These are phyloP conservation scores for Cucumis cinereus DNA, from an alignment of 306 rosid genomes.

Conservation along the genomic window DNA sequence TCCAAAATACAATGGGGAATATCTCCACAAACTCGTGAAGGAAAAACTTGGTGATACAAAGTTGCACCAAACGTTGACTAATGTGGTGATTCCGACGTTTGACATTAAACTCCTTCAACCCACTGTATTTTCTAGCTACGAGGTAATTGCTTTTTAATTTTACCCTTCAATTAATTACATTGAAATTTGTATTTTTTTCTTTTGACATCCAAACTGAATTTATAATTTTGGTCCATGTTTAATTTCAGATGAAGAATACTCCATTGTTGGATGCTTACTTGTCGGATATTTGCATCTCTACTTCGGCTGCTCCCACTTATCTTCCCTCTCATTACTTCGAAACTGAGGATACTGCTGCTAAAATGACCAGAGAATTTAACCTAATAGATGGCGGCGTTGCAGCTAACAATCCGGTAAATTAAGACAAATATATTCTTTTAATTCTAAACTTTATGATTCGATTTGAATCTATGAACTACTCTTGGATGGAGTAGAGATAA, in stretches of 20 bases:
- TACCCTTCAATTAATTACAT: neutral
- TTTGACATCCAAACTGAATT: too few species aligned
- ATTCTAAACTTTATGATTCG: too few species aligned
- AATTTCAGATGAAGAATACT: constrained; percentile 15
- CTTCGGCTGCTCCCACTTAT: constrained; percentile 17
- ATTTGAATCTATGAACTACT: neutral
- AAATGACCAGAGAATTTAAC: constrained; percentile 23
- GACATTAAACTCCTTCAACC: constrained; percentile 29
- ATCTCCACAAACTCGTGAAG: constrained; percentile 20
- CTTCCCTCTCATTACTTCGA: constrained; percentile 17
- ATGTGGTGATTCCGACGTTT: constrained; percentile 29
- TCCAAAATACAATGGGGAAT: constrained; percentile 25
- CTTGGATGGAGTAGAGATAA: too few species aligned
- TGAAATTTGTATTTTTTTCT: neutral
- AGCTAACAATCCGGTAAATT: constrained; percentile 36
- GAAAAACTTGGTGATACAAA: constrained; percentile 19
- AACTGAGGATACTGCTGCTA: neutral
- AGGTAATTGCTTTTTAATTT: neutral
- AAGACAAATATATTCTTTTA: too few species aligned
- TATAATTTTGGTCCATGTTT: neutral
- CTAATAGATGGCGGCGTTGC: constrained; percentile 32
- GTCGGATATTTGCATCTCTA: constrained; percentile 35
- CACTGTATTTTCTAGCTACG: constrained; percentile 23
- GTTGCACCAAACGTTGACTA: constrained; percentile 22
- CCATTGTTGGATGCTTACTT: constrained; percentile 16